Evolutionary conservation across 2,329 filamentous ascomycete species (phyloP), one percentile per base, ranked within the genome.

Genomic region (Trichoderma guizhouense): DNA sequence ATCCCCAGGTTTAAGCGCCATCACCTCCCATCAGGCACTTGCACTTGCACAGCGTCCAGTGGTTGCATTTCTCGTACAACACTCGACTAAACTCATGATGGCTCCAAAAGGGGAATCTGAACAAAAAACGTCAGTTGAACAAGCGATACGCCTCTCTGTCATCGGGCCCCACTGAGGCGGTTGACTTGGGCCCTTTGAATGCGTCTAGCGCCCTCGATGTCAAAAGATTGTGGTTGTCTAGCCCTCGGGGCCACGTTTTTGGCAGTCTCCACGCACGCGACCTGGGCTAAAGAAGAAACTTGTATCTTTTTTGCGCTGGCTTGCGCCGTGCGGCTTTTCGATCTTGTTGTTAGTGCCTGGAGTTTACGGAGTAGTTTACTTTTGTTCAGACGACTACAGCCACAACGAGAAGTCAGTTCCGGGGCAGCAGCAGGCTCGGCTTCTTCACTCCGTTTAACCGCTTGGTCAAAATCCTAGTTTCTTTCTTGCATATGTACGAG

Each of bases 1-100:
- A 21, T n/a, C 66, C 66, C 66, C 57, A 69, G 66, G 30, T 69
- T 62, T 36, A 55, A 66, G 47, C 63, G 63, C 21, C 65, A 51
- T 24, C 47, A 24, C 21, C 11, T 24, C 24, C 24, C 11, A 28
- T 9, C 32, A 30, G 34, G 43, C 47, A 32, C 47, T 53, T 12
- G 21, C 47, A 53, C 21, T 53, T 12, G 47, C 47, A 53, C 47
- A 53, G 11, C 47, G 21, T 21, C 47, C 24, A 24, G 21, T 36
- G n/a, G 51, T 58, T 18, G 24, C 51, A 34, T 14, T 8, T 62
- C 60, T 39, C 24, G 32, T 57, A 28, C 63, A 57, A 28, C 63
- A 55, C 28, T n/a, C 12, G 34, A 43, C n/a, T 43, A 7, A 7
- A 26, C 8, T 58, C n/a, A 53, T 53, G 47, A 53, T 53, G 47